phyloP scores from a whole-genome alignment of 129 eudicot genomes.

The Pseudognaphalium luteoalbum region DNA sequence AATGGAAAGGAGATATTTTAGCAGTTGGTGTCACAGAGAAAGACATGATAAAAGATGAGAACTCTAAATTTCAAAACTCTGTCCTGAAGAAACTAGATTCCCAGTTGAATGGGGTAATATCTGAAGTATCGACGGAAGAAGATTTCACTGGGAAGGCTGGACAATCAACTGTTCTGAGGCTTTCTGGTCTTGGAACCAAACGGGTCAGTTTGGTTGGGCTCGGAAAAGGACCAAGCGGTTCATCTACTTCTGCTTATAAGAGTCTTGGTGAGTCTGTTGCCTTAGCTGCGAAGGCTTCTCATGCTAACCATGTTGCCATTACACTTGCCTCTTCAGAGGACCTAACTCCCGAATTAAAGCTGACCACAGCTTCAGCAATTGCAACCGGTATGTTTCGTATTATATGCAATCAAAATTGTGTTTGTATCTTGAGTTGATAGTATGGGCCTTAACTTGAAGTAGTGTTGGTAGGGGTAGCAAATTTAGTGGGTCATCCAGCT shows the following conservation, averaged over 20 bases:
- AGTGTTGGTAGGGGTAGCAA: neutral
- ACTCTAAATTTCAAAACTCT: slow-evolving; percentile 65
- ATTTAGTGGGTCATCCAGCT: neutral
- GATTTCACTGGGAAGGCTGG: slow-evolving; percentile 93
- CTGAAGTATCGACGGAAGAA: slow-evolving; percentile 84
- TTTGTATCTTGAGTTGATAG: slow-evolving; percentile 2
- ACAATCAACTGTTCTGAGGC: slow-evolving; percentile 73
- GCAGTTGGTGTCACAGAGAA: slow-evolving; percentile 90
- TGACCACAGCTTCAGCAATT: slow-evolving; percentile 67
- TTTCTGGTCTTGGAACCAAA: slow-evolving; percentile 80
- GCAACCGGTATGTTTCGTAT: slow-evolving; percentile 56
- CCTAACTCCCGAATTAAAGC: slow-evolving; percentile 63
- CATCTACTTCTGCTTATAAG: slow-evolving; percentile 46
- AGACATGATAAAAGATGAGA: slow-evolving; percentile 74
- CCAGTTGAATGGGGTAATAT: slow-evolving; percentile 64
- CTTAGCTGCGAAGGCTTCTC: slow-evolving; percentile 78
- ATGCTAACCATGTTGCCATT: slow-evolving; percentile 78
- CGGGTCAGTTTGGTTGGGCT: slow-evolving; percentile 83
- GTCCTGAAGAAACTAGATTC: slow-evolving; percentile 68
- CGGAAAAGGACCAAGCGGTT: slow-evolving; percentile 48
- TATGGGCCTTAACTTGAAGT: neutral
- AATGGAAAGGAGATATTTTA: slow-evolving; percentile 97
- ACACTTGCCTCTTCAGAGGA: slow-evolving; percentile 78
- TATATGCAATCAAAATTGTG: neutral
- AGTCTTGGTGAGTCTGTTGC: slow-evolving; percentile 95